phyloP scores from a whole-genome alignment of 768 basidiomycete species.

The Boletus rubropictus region DNA sequence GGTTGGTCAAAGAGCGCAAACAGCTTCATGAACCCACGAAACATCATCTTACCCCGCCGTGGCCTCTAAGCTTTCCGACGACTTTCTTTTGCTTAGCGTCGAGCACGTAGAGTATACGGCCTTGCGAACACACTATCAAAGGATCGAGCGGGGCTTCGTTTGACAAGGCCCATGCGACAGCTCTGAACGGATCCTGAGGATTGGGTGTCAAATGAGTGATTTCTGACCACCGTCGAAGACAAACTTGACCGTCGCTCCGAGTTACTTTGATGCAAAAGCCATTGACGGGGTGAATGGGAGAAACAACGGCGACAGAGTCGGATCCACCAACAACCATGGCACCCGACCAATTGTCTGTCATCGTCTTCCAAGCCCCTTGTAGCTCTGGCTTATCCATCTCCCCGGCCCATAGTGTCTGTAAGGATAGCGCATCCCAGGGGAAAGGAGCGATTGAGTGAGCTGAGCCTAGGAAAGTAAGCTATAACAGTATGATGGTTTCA shows the following conservation, averaged over 20 bases:
- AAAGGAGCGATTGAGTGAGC: conserved; percentile 42
- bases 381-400: conserved; percentile 28
- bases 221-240: not conserved
- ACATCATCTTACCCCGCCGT: conserved; percentile 65
- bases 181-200: conserved; percentile 23
- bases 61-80: conserved; percentile 53
- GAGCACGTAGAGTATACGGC: conserved; percentile 52
- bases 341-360: conserved; percentile 46
- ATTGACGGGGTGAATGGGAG: conserved; percentile 17
- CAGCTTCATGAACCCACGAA: not conserved
- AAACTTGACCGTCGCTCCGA: conserved; percentile 15
- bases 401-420: conserved; percentile 38
- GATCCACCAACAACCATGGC: conserved; percentile 46
- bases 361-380: conserved; percentile 37
- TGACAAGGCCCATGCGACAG: conserved; percentile 57
- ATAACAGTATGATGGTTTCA: conserved; percentile 7
- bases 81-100: conserved; percentile 38
- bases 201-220: conserved; percentile 4
- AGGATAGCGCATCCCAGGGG: conserved; percentile 34
- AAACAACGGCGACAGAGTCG: conserved; percentile 35
- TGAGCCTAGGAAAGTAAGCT: conserved; percentile 32
- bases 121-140: conserved; percentile 50
- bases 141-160: conserved; percentile 45
- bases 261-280: conserved; percentile 35
- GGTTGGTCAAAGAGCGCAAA: conserved; percentile 19